Conservation (phyloP, 345 rosid species). For the Eucalyptus dawsonii region DNA sequence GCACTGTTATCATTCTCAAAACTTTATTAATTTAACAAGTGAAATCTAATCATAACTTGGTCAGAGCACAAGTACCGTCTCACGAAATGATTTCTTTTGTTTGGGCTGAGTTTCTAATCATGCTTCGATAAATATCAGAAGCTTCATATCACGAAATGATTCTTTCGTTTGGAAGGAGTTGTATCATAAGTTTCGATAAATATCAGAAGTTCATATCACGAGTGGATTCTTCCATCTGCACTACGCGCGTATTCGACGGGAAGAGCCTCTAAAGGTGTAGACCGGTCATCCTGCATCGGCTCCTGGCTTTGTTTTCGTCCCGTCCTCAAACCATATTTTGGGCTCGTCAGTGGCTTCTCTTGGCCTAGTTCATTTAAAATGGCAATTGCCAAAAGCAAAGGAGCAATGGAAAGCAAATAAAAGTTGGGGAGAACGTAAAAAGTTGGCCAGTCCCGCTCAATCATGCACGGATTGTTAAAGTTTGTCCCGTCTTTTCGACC, state of each 20-base stretch:
- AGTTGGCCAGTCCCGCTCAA: not conserved
- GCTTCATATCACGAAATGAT: not conserved
- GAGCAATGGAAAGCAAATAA: not conserved
- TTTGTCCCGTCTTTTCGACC: not conserved
- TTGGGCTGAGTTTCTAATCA: no score
- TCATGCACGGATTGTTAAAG: not conserved
- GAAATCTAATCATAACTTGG: not conserved
- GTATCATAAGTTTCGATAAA: not conserved
- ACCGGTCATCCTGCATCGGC: not conserved
- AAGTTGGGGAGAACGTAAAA: not conserved
- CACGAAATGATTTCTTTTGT: no score
- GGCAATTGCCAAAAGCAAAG: not conserved
- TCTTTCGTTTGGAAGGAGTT: not conserved
- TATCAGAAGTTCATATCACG: not conserved
- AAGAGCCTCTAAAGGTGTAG: not conserved
- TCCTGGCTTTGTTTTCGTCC: not conserved
- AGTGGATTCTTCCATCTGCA: not conserved
- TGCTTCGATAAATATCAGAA: not conserved
- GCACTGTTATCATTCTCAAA: not conserved
- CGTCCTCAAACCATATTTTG: not conserved
- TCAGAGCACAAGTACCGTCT: no score
- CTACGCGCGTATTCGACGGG: not conserved
- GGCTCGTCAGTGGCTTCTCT: not conserved
- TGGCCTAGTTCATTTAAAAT: not conserved
- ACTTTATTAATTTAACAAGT: not conserved